A percentile compares a stretch with the other conserved stretches of the same genome.
These are phyloP conservation scores for Nowakowskiella sp. DNA, from an alignment of 192 early-diverging fungal genomes.

Conservation along the genomic window DNA sequence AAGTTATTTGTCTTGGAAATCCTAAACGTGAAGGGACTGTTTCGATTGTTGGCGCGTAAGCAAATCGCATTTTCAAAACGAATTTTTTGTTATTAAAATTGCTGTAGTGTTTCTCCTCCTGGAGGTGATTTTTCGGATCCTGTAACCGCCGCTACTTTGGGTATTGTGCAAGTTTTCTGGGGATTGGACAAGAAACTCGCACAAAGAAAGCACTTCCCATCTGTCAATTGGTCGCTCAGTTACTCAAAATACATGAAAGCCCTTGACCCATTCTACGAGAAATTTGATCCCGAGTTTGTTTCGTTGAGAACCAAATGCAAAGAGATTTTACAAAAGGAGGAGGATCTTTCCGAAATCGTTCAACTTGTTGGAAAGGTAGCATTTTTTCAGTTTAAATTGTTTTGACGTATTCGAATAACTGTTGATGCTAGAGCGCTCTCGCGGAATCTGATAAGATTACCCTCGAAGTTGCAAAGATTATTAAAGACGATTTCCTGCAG, in stretches of 20 bases:
- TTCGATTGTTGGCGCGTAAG: slow-evolving; percentile 90
- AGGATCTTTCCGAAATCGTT: slow-evolving; percentile 98
- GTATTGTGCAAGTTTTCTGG: slow-evolving; percentile 99
- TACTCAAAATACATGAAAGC: slow-evolving; percentile 99
- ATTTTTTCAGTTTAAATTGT: slow-evolving; percentile 13
- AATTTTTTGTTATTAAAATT: background rate
- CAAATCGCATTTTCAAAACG: slow-evolving; percentile 12
- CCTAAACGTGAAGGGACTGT: slow-evolving; percentile 90
- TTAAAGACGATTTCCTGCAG: slow-evolving; percentile 99
- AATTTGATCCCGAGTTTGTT: slow-evolving; percentile 89
- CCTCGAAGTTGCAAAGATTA: slow-evolving; percentile 91
- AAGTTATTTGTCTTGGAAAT: slow-evolving; percentile 92
- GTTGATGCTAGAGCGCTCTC: slow-evolving; percentile 47
- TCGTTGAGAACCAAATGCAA: slow-evolving; percentile 85
- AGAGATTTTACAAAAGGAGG: slow-evolving; percentile 97
- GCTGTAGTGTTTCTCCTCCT: slow-evolving; percentile 86
- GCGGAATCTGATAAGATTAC: slow-evolving; percentile 99
- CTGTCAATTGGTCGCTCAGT: slow-evolving; percentile 96
- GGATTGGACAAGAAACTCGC: slow-evolving; percentile 99
- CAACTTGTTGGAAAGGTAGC: slow-evolving; percentile 95
- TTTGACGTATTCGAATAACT: background rate
- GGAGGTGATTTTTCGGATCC: slow-evolving; percentile 99
- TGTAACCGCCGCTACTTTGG: slow-evolving; percentile 90
- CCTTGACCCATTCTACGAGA: slow-evolving; percentile 91
- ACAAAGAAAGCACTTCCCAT: slow-evolving; percentile 99